Evolutionary conservation across 352 stramenopile species (phyloP).

Genomic region (Phytopythium oedochilum): DNA sequence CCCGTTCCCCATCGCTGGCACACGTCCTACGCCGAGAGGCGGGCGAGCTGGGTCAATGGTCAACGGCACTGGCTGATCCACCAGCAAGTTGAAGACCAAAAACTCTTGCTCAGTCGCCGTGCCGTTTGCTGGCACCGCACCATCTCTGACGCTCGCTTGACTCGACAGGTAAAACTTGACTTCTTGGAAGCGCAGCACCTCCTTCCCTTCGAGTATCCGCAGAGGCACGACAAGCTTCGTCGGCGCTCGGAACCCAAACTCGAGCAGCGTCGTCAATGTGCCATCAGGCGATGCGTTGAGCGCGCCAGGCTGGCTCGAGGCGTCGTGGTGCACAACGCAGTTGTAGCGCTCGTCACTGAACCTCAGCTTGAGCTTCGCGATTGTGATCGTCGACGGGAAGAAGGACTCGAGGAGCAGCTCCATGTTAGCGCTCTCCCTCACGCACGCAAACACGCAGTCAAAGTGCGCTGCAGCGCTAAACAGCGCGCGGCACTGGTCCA

Average conservation of each 20-base stretch:
- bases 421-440: conserved; percentile 58
- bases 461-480: conserved; percentile 54
- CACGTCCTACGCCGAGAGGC: conserved; percentile 51
- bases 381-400: conserved; percentile 49
- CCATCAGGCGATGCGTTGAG: conserved; percentile 14
- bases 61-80: conserved; percentile 29
- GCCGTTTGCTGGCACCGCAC: conserved; percentile 2
- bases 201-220: conserved; percentile 45
- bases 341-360: conserved; percentile 81
- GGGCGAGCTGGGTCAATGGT: conserved; percentile 32
- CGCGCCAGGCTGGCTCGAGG: conserved; percentile 3
- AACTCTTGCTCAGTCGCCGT: conserved; percentile 21
- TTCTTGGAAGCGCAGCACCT: conserved; percentile 58
- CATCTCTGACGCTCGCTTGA: not conserved
- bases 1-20: conserved; percentile 82
- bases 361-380: conserved; percentile 60
- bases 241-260: conserved; percentile 33
- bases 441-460: conserved; percentile 56
- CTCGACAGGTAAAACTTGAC: conserved; percentile 49
- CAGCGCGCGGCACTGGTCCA: conserved; percentile 49
- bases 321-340: conserved; percentile 45
- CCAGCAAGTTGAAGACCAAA: conserved; percentile 56
- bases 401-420: conserved; percentile 43
- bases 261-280: conserved; percentile 38
- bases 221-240: conserved; percentile 43